Evolutionary conservation across 1,284 basidiomycete species (phyloP).

Genomic region (Fomitopsis palustris): DNA sequence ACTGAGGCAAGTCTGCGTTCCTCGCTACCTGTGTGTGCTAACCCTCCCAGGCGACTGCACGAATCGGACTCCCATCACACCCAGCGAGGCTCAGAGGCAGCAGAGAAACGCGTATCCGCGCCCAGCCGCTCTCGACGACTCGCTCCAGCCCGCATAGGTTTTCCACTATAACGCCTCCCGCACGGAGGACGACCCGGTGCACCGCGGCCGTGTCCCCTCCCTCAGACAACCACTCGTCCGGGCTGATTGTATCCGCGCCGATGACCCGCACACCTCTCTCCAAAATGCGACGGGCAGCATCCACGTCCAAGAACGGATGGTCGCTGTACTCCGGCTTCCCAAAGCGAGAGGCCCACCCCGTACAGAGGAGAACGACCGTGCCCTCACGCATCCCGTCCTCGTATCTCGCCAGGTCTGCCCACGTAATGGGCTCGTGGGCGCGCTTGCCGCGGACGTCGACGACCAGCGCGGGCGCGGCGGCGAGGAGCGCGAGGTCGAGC

Average conservation of each 20-base stretch:
- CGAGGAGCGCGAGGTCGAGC: conserved; percentile 48
- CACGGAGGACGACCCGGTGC: conserved; percentile 55
- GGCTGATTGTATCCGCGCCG: conserved; percentile 61
- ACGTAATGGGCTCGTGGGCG: conserved; percentile 16
- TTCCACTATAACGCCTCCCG: conserved; percentile 62
- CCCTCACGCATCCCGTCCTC: conserved; percentile 27
- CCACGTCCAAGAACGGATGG: conserved; percentile 58
- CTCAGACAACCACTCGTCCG: conserved; percentile 52
- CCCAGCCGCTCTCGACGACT: conserved; percentile 29
- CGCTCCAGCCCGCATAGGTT: conserved; percentile 52
- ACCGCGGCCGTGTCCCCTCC: conserved; percentile 37
- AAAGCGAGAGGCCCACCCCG: conserved; percentile 61
- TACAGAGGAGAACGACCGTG: conserved; percentile 48
- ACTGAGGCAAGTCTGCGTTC: too few relatives aligned
- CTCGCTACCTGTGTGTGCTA: neutral
- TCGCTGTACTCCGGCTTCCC: conserved; percentile 43
- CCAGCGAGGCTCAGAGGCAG: conserved; percentile 54
- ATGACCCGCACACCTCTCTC: conserved; percentile 50
- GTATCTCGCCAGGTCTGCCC: conserved; percentile 17
- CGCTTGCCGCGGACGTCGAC: conserved; percentile 24
- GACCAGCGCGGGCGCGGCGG: conserved; percentile 47
- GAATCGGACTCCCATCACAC: conserved; percentile 62
- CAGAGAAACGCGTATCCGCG: conserved; percentile 43
- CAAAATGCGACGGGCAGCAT: conserved; percentile 47
- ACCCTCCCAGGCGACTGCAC: conserved; percentile 38